Base-by-base conservation (phyloP, 1,139 yeast species). In the Yamadazyma oceani region DNA sequence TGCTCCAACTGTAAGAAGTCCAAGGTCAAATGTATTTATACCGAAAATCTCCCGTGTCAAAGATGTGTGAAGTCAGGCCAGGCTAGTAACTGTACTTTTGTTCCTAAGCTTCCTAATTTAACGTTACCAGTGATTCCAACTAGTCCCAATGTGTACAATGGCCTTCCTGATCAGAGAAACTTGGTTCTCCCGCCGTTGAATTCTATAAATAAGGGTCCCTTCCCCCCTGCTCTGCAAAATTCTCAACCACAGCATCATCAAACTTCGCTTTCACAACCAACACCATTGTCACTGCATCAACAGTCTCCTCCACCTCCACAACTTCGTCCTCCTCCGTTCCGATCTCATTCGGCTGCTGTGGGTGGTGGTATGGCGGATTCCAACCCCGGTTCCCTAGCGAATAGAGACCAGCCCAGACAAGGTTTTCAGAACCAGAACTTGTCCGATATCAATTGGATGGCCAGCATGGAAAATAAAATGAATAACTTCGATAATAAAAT, bases 1-100 rank as follows among this genome's bases (percentile, higher is more conserved):
- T 82, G 89, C 53, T 66, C 77, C 16, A 71, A 71, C 51, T 82
- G 89, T 54, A 75, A 84, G 42, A 68, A 70, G 53, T 73, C 84
- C 23, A 82, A 82, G 58, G 82, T 82, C 22, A 80, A 74, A 57
- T 82, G 89, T 50, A 69, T 71, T 22, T 75, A 75, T 45, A 52
- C 59, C 7, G 60, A 61, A 13, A 53, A 54, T n/a, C 57, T 72
- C 33, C 82, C 83, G 1, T 82, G 89, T 54, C 75, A 73, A 44
- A 55, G 86, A 41, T 82, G 89, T 51, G 48, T 66, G 15, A 70
- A 71, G 31, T 69, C 64, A 15, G 77, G 77, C 16, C 66, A 76
- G 30, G 73, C 59, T 1, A 47, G 52, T 13, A 54, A 67, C 31
- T 82, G 88, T 49, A 74, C 75, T 32, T 82, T 75, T 55, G 78